phyloP scores from a whole-genome alignment of 805 yeast species.

The Candida suzukii region DNA sequence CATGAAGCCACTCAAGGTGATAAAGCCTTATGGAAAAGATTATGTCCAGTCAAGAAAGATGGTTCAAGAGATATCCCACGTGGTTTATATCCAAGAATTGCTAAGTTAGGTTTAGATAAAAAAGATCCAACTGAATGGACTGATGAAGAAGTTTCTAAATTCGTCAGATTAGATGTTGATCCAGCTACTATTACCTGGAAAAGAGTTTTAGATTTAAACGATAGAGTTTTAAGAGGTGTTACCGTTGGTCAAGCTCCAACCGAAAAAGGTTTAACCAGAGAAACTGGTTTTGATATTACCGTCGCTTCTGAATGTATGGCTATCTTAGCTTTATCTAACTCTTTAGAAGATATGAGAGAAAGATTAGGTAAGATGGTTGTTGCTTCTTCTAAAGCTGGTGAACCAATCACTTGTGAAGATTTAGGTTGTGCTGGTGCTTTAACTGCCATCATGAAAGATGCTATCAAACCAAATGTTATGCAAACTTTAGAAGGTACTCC shows the following conservation, averaged over 20 bases:
- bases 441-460: constrained; percentile 91
- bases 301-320: constrained; percentile 98
- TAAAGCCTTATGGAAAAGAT: constrained; percentile 70
- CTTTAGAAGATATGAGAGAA: constrained; percentile 75
- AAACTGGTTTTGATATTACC: constrained; percentile 91
- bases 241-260: constrained; percentile 91
- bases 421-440: constrained; percentile 94
- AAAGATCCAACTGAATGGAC: constrained; percentile 77
- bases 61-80: constrained; percentile 74
- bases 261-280: constrained; percentile 80
- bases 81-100: constrained; percentile 69
- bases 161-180: constrained; percentile 82
- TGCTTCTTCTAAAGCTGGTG: constrained; percentile 68
- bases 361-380: constrained; percentile 88
- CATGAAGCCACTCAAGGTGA: constrained; percentile 83
- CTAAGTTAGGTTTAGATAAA: constrained; percentile 74
- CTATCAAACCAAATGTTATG: constrained; percentile 94
- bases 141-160: constrained; percentile 62
- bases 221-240: constrained; percentile 81
- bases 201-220: constrained; percentile 93
- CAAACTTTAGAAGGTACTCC: constrained; percentile 98
- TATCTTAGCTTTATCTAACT: constrained; percentile 75
- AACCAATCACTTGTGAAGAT: constrained; percentile 89
- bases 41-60: constrained; percentile 74
- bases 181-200: constrained; percentile 86